A percentile compares a stretch with the other conserved stretches of the same genome.
Evolutionary conservation across 2,329 filamentous ascomycete genomes (phyloP).

Genomic region (Fusarium sp.): DNA sequence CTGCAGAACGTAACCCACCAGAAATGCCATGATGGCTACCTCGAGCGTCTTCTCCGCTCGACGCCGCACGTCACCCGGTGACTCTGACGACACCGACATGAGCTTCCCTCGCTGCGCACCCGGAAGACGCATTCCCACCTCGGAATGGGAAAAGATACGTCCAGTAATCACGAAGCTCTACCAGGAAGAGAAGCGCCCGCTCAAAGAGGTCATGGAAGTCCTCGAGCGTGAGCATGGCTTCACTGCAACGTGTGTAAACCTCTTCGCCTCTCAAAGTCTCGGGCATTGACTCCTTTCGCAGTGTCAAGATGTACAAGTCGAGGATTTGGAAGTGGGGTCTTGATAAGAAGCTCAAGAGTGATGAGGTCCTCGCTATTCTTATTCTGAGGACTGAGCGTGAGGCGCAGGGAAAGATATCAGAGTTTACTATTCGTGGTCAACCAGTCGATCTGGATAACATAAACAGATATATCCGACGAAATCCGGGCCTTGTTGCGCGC

Average conservation of each 20-base stretch:
- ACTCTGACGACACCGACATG: slow-evolving; percentile 45
- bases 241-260: slow-evolving; percentile 49
- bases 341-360: slow-evolving; percentile 54
- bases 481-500: slow-evolving; percentile 47
- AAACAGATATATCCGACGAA: slow-evolving; percentile 52
- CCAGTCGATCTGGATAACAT: slow-evolving; percentile 52
- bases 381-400: slow-evolving; percentile 51
- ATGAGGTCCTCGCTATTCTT: slow-evolving; percentile 52
- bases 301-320: slow-evolving; percentile 56
- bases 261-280: neutral
- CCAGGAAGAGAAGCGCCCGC: slow-evolving; percentile 52
- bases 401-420: slow-evolving; percentile 45
- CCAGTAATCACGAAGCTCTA: slow-evolving; percentile 51
- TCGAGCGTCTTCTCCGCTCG: slow-evolving; percentile 35
- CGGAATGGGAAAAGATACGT: slow-evolving; percentile 48
- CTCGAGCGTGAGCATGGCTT: slow-evolving; percentile 52
- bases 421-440: slow-evolving; percentile 51
- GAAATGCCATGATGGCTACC: slow-evolving; percentile 35
- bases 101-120: slow-evolving; percentile 37
- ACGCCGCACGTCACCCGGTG: slow-evolving; percentile 39
- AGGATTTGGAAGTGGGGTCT: slow-evolving; percentile 54
- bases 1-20: neutral
- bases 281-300: slow-evolving; percentile 19
- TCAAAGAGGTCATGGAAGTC: slow-evolving; percentile 53
- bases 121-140: slow-evolving; percentile 46